Evolutionary conservation across 1,139 yeast species (phyloP), one percentile per base, ranked within the genome.

Genomic region (Ogataea hybrid): DNA sequence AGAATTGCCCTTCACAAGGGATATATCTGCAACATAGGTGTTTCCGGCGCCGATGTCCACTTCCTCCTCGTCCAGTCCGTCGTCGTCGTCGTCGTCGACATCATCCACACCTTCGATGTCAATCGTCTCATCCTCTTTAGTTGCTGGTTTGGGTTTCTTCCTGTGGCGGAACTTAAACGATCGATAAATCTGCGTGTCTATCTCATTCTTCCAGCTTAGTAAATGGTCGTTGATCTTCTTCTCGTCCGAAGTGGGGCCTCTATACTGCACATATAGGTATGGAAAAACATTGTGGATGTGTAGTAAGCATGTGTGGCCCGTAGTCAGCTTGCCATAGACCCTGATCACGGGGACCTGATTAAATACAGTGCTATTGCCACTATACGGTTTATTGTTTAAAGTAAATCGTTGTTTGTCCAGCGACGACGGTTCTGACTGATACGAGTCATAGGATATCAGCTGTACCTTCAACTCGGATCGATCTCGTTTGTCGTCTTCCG

Each of bases 231-330:
- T 49, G 9, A 62, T 50, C 2, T 48, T 48, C 4, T 49, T 47
- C 3, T 50, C 53, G 8, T 50, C 50, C 29, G 54, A 55, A 7
- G 62, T 48, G 5, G 63, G 52, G 0, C 75, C 79, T 33, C 65
- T 65, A 52, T 74, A 83, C 31, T 78, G 79, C 3, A 90, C 68
- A 56, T 75, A 89, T 6, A 92, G 54, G 57, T 92, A 92, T 0
- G 97, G 98, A 51, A 72, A 86, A 18, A 77, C 77, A 41, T 94
- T 92, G 64, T 90, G 97, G 9, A 94, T 68, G 59, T 92, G 97
- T 1, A 85, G 71, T 12, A 79, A 58, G 16, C 75, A 68, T 20
- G 75, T 73, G 51, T 75, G 77, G 0, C 84, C 85, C 0, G 75
- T 66, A 0, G 70, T 69, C 1, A 80, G 51, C 11, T 78, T 72